These are phyloP conservation scores for Chlorella sp. DNA, from an alignment of 139 green algal species.

Conservation along the genomic window DNA sequence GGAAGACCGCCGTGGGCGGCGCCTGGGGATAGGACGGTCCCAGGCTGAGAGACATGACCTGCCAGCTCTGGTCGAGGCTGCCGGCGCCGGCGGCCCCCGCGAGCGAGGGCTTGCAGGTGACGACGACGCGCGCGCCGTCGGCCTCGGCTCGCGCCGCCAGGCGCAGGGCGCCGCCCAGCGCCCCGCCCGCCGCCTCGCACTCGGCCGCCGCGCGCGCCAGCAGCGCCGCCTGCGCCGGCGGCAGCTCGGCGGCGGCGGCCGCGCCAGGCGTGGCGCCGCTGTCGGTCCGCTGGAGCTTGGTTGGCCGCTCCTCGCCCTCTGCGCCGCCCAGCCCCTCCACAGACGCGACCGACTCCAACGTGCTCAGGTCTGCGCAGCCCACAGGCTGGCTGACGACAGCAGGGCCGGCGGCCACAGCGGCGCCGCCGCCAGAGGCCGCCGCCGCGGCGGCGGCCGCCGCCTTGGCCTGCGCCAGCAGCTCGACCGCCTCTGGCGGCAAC, in stretches of 20 bases:
- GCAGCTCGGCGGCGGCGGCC: not conserved
- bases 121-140: not conserved
- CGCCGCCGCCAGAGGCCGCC: not conserved
- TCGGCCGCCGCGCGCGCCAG: not conserved
- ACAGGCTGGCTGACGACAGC: not conserved
- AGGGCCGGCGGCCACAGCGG: not conserved
- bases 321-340: not conserved
- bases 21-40: not conserved
- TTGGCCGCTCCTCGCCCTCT: not conserved
- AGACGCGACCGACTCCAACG: too few species aligned
- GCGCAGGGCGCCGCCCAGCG: not conserved
- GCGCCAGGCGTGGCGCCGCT: not conserved
- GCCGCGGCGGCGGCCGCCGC: constrained; percentile 4
- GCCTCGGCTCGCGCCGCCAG: not conserved
- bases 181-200: not conserved
- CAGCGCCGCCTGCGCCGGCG: not conserved
- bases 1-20: constrained; percentile 12
- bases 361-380: too few species aligned
- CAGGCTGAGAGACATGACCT: constrained; percentile 14
- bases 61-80: not conserved
- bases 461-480: not conserved
- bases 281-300: constrained; percentile 17
- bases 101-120: not conserved
- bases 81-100: not conserved
- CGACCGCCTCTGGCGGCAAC: constrained; percentile 8